Percentiles rank a stretch among this genome's conserved stretches.
Evolutionary conservation across 2,329 filamentous ascomycete species (phyloP).

Genomic region (Fusarium brachygibbosum): DNA sequence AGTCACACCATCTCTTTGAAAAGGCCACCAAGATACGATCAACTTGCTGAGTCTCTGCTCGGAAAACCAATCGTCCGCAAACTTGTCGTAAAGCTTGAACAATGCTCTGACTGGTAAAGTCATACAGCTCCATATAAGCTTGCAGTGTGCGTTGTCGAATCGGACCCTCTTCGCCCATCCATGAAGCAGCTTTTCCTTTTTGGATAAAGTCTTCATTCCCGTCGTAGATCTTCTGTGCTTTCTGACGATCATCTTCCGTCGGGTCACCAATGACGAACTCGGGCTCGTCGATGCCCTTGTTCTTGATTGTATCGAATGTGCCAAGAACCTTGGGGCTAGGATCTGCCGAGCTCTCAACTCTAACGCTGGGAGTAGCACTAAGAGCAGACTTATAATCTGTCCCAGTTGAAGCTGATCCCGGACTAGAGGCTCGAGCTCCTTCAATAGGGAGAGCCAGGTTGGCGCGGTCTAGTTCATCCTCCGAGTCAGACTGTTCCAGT

Average conservation of each 20-base stretch:
- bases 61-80: constrained; percentile 84
- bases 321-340: constrained; percentile 54
- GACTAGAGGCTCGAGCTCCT: constrained; percentile 54
- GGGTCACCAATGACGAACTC: constrained; percentile 70
- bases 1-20: constrained; percentile 90
- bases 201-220: constrained; percentile 85
- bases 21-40: constrained; percentile 94
- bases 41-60: constrained; percentile 95
- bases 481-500: constrained; percentile 50
- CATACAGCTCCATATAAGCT: constrained; percentile 94
- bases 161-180: constrained; percentile 83
- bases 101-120: constrained; percentile 86
- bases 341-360: constrained; percentile 58
- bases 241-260: constrained; percentile 78
- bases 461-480: constrained; percentile 52
- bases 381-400: constrained; percentile 59
- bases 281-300: constrained; percentile 68
- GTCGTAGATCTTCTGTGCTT: constrained; percentile 85
- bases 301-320: constrained; percentile 52
- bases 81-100: constrained; percentile 82
- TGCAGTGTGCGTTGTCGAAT: constrained; percentile 69
- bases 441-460: constrained; percentile 61
- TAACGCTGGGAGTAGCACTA: constrained; percentile 61
- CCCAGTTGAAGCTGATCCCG: constrained; percentile 55
- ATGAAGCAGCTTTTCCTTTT: constrained; percentile 85